Conservation (phyloP, 176 grass and related monocot species). For the Melocanna baccifera region DNA sequence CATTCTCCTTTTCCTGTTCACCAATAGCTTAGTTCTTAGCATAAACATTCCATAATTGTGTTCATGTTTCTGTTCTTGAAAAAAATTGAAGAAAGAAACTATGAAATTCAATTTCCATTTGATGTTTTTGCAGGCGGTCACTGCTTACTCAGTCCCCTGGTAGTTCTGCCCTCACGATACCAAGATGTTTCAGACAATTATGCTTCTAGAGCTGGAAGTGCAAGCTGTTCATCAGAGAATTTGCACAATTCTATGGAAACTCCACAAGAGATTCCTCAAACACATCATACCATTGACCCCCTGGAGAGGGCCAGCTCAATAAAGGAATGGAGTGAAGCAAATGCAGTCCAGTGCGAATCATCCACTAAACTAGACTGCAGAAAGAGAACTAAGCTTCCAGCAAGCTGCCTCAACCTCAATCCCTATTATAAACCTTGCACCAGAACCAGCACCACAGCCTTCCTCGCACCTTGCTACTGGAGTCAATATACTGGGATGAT, state of each 20-base stretch:
- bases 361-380: slow-evolving; percentile 61
- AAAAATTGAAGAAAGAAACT: background rate
- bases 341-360: slow-evolving; percentile 39
- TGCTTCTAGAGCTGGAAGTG: slow-evolving; percentile 48
- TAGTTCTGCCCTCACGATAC: slow-evolving; percentile 51
- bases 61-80: background rate
- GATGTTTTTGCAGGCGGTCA: slow-evolving; percentile 59
- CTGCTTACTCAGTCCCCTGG: slow-evolving; percentile 74
- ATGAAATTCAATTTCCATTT: slow-evolving; percentile 5
- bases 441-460: slow-evolving; percentile 9
- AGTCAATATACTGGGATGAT: slow-evolving; percentile 43
- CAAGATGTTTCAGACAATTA: slow-evolving; percentile 45
- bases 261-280: slow-evolving; percentile 38
- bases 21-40: background rate
- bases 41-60: background rate
- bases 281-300: slow-evolving; percentile 16
- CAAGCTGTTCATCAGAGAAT: slow-evolving; percentile 48
- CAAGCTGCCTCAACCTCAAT: slow-evolving; percentile 20
- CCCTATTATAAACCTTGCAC: slow-evolving; percentile 41
- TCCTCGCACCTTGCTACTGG: background rate
- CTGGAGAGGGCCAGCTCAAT: slow-evolving; percentile 16
- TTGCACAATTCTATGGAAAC: slow-evolving; percentile 33
- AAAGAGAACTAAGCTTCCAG: slow-evolving; percentile 91
- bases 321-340: slow-evolving; percentile 31
- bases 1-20: slow-evolving; percentile 1